phyloP scores from a whole-genome alignment of 2,329 filamentous ascomycete genomes.

The Diaporthe sp. region DNA sequence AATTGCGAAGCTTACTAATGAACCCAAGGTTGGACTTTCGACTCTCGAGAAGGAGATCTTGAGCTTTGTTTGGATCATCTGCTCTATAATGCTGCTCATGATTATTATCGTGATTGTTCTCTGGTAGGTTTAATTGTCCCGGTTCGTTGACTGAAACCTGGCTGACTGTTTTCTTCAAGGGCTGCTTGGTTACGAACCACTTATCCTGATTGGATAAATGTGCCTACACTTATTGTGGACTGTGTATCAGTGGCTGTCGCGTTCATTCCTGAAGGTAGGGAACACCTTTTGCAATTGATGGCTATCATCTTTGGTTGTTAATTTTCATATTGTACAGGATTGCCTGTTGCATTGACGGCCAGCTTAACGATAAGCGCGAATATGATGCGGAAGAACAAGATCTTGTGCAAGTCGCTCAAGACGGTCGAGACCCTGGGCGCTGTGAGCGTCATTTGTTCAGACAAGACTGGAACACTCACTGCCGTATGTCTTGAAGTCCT shows the following conservation, averaged over 20 bases:
- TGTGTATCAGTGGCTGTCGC: conserved; percentile 69
- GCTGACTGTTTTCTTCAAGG: conserved; percentile 57
- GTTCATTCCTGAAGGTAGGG: conserved; percentile 24
- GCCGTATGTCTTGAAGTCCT: conserved; percentile 52
- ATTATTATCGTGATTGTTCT: conserved; percentile 75
- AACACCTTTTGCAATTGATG: no score
- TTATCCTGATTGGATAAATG: conserved; percentile 79
- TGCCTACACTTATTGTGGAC: conserved; percentile 78
- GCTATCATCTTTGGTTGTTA: background rate
- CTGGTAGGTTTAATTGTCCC: conserved; percentile 68
- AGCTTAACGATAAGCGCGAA: conserved; percentile 83
- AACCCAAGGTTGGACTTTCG: conserved; percentile 76
- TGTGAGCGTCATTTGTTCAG: conserved; percentile 81
- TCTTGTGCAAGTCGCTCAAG: conserved; percentile 84
- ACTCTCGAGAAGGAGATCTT: conserved; percentile 80
- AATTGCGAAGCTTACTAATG: conserved; percentile 79
- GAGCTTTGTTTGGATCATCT: conserved; percentile 80
- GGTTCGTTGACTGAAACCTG: conserved; percentile 47
- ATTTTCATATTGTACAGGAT: conserved; percentile 62
- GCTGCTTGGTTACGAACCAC: conserved; percentile 76
- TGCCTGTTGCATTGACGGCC: conserved; percentile 78
- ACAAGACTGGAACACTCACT: conserved; percentile 82
- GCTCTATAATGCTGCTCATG: conserved; percentile 75
- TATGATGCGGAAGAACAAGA: conserved; percentile 81
- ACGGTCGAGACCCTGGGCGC: conserved; percentile 82